Percentiles rank a stretch among this genome's conserved stretches.
Conservation (phyloP, 73 alveolate genomes). For the Strombidium stylifer region DNA sequence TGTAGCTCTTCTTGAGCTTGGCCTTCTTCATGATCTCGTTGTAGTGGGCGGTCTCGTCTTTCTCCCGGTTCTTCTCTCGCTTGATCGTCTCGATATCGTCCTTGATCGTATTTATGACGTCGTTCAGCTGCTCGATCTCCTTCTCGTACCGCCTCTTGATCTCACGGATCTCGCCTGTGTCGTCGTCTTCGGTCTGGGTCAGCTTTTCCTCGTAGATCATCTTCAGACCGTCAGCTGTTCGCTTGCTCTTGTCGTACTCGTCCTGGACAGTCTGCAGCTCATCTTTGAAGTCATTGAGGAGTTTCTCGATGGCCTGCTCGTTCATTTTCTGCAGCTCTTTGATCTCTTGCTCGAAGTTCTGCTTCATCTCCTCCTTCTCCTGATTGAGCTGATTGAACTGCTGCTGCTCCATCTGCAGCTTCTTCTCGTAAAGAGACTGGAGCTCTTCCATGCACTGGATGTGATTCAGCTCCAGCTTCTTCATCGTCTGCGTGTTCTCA, state of each 20-base stretch:
- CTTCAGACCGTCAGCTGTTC: slow-evolving; percentile 64
- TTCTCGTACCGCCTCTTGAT: slow-evolving; percentile 20
- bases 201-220: slow-evolving; percentile 66
- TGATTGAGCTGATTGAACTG: slow-evolving; percentile 58
- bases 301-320: slow-evolving; percentile 66
- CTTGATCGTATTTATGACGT: slow-evolving; percentile 32
- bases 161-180: slow-evolving; percentile 50
- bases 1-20: slow-evolving; percentile 39
- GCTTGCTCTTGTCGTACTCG: slow-evolving; percentile 62
- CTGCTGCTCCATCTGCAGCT: slow-evolving; percentile 67
- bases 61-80: slow-evolving; percentile 25
- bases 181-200: slow-evolving; percentile 66
- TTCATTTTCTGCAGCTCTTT: slow-evolving; percentile 57
- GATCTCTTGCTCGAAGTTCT: slow-evolving; percentile 54
- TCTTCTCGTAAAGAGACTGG: slow-evolving; percentile 79
- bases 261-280: slow-evolving; percentile 57
- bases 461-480: slow-evolving; percentile 76
- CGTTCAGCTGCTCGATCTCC: slow-evolving; percentile 55
- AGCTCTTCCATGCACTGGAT: slow-evolving; percentile 72
- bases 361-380: slow-evolving; percentile 66
- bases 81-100: slow-evolving; percentile 39
- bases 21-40: slow-evolving; percentile 38
- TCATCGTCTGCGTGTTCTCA: slow-evolving; percentile 69
- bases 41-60: slow-evolving; percentile 54
- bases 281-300: slow-evolving; percentile 52